Conservation (phyloP, 2,329 filamentous ascomycete genomes). For the Lecanicillium sp. region DNA sequence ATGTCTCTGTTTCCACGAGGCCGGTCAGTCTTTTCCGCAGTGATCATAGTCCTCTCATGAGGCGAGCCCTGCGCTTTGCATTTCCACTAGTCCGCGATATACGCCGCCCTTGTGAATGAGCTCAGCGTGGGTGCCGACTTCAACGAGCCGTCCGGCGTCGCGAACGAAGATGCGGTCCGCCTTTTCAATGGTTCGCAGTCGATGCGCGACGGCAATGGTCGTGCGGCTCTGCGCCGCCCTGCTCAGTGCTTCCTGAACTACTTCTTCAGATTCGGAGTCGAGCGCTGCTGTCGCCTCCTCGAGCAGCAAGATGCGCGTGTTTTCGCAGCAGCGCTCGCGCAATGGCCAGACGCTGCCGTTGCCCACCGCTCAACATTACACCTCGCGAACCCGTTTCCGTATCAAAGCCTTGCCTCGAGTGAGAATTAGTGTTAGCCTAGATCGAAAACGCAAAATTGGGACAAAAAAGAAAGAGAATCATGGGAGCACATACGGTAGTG, state of each 20-base stretch:
- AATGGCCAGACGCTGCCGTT: conserved; percentile 92
- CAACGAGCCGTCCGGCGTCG: conserved; percentile 78
- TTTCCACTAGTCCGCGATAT: conserved; percentile 72
- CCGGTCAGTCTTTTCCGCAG: too few relatives aligned
- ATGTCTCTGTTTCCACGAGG: too few relatives aligned
- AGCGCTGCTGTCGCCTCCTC: conserved; percentile 77
- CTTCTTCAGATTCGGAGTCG: conserved; percentile 69
- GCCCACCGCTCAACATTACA: conserved; percentile 75
- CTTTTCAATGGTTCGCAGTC: conserved; percentile 86
- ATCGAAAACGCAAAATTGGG: too few relatives aligned
- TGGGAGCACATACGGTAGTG: too few relatives aligned
- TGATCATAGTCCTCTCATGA: too few relatives aligned
- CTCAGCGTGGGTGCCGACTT: conserved; percentile 73
- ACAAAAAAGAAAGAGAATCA: too few relatives aligned
- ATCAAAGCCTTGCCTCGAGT: conserved; percentile 73
- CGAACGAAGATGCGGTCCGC: conserved; percentile 97
- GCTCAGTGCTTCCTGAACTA: conserved; percentile 75
- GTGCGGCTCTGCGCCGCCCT: conserved; percentile 76
- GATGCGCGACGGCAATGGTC: conserved; percentile 89
- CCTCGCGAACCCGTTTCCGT: conserved; percentile 86
- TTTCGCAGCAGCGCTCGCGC: conserved; percentile 85
- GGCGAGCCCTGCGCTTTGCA: too few relatives aligned
- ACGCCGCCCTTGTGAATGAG: conserved; percentile 63
- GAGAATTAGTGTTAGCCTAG: too few relatives aligned
- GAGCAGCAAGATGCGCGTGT: conserved; percentile 75